Base-by-base conservation (phyloP, 371 early-diverging fungal species). In the Rhizopus arrhizus region DNA sequence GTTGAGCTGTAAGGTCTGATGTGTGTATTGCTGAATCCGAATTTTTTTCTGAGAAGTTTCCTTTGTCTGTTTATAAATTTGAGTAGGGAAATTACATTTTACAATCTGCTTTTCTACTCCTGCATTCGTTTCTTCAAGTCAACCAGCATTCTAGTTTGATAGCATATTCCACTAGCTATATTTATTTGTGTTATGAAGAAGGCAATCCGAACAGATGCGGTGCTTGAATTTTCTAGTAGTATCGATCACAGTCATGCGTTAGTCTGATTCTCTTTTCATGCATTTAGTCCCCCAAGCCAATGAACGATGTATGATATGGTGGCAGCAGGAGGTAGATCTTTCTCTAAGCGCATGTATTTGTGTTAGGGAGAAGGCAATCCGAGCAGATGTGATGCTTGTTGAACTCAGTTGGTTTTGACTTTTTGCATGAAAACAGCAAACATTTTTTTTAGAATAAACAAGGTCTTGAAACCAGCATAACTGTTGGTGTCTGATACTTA, bases 221-320 rank as follows among this genome's bases (percentile, higher is more conserved):
- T 58, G 51, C 48, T 56, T 56, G 47, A 51, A 12, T 33, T 31
- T 51, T 51, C 34, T 51, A 33, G 51, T 31, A 51, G 32, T 33
- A 33, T 35, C 51, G 34, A 51, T 31, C 51, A 51, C 22, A 45
- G 56, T 47, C 56, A 46, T 56, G 46, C 46, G 48, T 56, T 47
- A 56, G 56, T 56, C 56, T 56, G 56, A 56, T 56, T 56, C 56
- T 56, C 47, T 56, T 46, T 46, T 58, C 50, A 58, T 58, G 51
- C 51, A 50, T 42, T 58, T 50, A 58, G 58, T 58, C 51, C 51
- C 7, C 51, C 51, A 33, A 51, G 33, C 51, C 49, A 58, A 58
- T 38, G 58, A 49, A 58, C 58, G 58, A 13, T 58, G 58, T 49
- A 47, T 56, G 48, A 56, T 58, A 58, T 58, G 50, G 49, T 58